phyloP scores from a whole-genome alignment of 352 stramenopile genomes.

The Phytopythium vexans region DNA sequence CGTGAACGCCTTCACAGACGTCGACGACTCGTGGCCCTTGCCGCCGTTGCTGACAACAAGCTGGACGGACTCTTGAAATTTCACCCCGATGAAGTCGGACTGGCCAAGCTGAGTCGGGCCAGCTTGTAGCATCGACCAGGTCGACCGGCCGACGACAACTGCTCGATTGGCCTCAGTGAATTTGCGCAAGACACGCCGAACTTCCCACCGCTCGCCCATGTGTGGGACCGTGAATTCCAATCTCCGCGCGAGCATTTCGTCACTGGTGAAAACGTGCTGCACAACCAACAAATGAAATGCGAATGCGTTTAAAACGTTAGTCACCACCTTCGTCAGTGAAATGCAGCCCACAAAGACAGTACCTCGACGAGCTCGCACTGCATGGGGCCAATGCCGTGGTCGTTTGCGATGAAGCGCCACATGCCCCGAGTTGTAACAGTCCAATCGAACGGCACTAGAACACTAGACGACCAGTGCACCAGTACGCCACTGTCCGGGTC shows the following conservation, averaged over 20 bases:
- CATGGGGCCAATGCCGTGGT: no score
- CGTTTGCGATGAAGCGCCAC: conserved; percentile 3
- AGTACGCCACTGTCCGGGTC: neutral
- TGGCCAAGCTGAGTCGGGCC: neutral
- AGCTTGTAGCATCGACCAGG: conserved; percentile 2
- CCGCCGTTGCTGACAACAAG: neutral
- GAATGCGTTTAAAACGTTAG: no score
- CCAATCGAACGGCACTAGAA: conserved; percentile 4
- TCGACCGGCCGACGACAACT: neutral
- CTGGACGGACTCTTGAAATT: neutral
- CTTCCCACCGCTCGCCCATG: no score
- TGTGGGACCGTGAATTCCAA: no score
- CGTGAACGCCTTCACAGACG: neutral
- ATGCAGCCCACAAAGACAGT: neutral
- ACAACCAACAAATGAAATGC: no score
- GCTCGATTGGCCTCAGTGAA: no score
- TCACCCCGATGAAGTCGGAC: neutral
- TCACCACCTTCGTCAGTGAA: no score
- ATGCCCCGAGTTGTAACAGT: neutral
- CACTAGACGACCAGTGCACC: conserved; percentile 1
- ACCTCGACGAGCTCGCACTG: neutral
- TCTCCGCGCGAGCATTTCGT: no score
- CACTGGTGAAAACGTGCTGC: no score
- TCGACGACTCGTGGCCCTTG: neutral
- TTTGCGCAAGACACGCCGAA: no score